These are phyloP conservation scores for Kuraishia molischiana DNA, from an alignment of 805 yeast genomes.

Conservation along the genomic window DNA sequence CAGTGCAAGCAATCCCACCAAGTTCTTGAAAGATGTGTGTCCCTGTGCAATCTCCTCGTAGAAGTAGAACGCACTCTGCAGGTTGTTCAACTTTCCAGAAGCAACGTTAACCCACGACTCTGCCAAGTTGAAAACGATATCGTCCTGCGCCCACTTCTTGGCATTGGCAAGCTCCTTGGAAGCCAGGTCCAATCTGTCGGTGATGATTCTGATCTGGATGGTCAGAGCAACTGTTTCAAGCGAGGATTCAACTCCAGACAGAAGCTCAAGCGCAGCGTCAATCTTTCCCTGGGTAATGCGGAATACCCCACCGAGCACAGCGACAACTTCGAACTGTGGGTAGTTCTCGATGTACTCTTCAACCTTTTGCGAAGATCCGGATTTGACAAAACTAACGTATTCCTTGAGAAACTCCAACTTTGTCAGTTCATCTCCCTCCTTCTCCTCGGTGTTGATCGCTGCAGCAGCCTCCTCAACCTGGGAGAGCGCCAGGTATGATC, in stretches of 20 bases:
- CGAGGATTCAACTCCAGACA: constrained; percentile 23
- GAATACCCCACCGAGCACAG: constrained; percentile 29
- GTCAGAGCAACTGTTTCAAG: constrained; percentile 28
- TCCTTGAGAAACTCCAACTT: constrained; percentile 1
- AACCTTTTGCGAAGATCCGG: constrained; percentile 2
- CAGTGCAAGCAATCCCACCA: constrained; percentile 58
- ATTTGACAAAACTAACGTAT: not conserved
- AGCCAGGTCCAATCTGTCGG: constrained; percentile 35
- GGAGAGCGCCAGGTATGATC: constrained; percentile 1
- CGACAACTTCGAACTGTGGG: constrained; percentile 15
- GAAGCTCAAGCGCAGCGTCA: constrained; percentile 31
- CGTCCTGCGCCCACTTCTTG: constrained; percentile 53
- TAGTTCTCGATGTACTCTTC: constrained; percentile 1
- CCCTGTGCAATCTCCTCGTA: constrained; percentile 75
- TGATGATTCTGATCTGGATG: constrained; percentile 28
- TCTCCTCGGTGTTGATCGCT: constrained; percentile 3
- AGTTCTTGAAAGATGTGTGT: constrained; percentile 35
- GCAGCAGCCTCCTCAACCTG: constrained; percentile 3
- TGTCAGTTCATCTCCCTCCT: not conserved
- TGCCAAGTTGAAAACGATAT: constrained; percentile 64
- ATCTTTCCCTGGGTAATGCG: constrained; percentile 27
- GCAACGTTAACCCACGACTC: constrained; percentile 60
- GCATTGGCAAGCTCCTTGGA: constrained; percentile 31
- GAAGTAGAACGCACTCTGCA: constrained; percentile 44
- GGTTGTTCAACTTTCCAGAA: constrained; percentile 25